These are phyloP conservation scores for Phylloboletellus chloephorus DNA, from an alignment of 1,284 basidiomycete genomes.

Conservation along the genomic window DNA sequence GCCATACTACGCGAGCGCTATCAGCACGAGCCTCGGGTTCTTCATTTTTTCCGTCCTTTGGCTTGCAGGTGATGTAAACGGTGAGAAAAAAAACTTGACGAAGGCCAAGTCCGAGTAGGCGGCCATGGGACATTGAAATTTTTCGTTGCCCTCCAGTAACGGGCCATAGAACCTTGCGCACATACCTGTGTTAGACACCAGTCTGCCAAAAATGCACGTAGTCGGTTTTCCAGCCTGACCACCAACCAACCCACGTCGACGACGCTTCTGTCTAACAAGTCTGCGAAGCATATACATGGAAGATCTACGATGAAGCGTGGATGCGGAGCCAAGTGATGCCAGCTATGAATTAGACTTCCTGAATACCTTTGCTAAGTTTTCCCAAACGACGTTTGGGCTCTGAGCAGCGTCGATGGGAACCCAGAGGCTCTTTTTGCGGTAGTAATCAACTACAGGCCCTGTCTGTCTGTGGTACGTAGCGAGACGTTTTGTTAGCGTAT, in stretches of 20 bases:
- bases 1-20: conserved; percentile 90
- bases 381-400: conserved; percentile 88
- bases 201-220: conserved; percentile 8
- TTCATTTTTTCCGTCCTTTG: conserved; percentile 80
- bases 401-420: conserved; percentile 90
- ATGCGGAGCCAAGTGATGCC: not conserved
- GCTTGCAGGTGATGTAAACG: conserved; percentile 67
- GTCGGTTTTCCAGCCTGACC: conserved; percentile 1
- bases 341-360: conserved; percentile 20
- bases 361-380: conserved; percentile 68
- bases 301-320: conserved; percentile 17
- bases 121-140: conserved; percentile 5
- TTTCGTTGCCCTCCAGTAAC: conserved; percentile 5
- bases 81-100: conserved; percentile 42
- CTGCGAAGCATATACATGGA: conserved; percentile 27
- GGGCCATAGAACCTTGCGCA: conserved; percentile 12
- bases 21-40: conserved; percentile 82
- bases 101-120: conserved; percentile 48
- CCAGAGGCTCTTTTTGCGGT: conserved; percentile 88
- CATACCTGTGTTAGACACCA: conserved; percentile 21
- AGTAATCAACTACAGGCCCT: conserved; percentile 95
- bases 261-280: conserved; percentile 12
- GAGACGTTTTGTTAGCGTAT: conserved; percentile 89
- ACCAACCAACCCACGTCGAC: conserved; percentile 4
- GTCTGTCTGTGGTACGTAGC: conserved; percentile 88